Base-by-base conservation (phyloP, 495 filamentous ascomycete species). In the Aspergillus homomorphus region DNA sequence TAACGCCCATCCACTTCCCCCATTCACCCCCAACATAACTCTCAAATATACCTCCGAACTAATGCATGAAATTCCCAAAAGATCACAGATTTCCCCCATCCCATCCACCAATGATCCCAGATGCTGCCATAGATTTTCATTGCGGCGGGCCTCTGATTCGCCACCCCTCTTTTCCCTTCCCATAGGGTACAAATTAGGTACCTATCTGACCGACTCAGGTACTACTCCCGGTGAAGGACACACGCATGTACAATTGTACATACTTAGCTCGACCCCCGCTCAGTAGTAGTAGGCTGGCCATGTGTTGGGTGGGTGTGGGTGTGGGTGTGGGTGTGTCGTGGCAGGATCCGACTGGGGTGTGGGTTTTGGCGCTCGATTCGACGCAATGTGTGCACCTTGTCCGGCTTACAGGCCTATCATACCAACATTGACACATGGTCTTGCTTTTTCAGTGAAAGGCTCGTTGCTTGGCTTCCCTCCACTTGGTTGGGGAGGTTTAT, bases 1-100 rank as follows among this genome's bases (percentile, higher is more conserved):
- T 38, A 38, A 9, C 33, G 12, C 33, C 33, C 15, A n/a, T n/a
- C n/a, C n/a, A n/a, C n/a, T n/a, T n/a, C n/a, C n/a, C n/a, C n/a
- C n/a, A n/a, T n/a, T n/a, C n/a, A n/a, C 28, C 24, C 42, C 42
- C 44, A 14, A 44, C 30, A 23, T 43, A 21, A 0, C 52, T 5
- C 14, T 20, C 33, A 54, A 15, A n/a, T 43, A 45, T 15, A 19
- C 53, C 15, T n/a, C 22, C 7, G 26, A 24, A 18, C 48, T 51
- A 51, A 51, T 51, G 48, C 48, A 51, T 18, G 48, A 51, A 30
- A 51, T 51, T 28, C 48, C 48, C 48, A 51, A 51, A 51, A 51
- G 19, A 30, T n/a, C 21, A 43, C 53, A n/a, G 21, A 53, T 38
- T 20, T 21, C 18, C 16, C 3, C 33, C 51, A 3, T 7, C 26